Percentiles rank a stretch among this genome's conserved stretches.
These are phyloP conservation scores for Picocystis sp. DNA, from an alignment of 163 green algal genomes.

Conservation along the genomic window DNA sequence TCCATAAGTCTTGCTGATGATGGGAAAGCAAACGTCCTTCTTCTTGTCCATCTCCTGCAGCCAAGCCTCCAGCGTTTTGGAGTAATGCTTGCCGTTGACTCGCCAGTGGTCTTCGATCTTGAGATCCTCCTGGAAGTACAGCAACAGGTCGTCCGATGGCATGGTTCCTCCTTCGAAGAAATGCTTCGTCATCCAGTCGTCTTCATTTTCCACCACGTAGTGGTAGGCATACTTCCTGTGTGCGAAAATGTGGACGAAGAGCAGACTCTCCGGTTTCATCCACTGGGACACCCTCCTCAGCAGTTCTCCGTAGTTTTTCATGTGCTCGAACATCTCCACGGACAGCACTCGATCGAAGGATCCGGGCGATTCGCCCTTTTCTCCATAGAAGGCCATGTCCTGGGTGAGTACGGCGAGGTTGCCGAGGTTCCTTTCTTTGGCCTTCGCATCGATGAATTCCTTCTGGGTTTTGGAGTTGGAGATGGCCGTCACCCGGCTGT, in stretches of 20 bases:
- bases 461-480: slow-evolving; percentile 71
- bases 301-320: slow-evolving; percentile 64
- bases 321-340: slow-evolving; percentile 97
- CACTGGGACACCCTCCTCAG: slow-evolving; percentile 46
- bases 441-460: slow-evolving; percentile 48
- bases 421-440: slow-evolving; percentile 38
- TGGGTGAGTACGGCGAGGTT: slow-evolving; percentile 79
- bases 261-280: slow-evolving; percentile 50
- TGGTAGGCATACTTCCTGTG: slow-evolving; percentile 64
- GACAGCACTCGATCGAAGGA: slow-evolving; percentile 74
- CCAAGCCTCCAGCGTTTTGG: slow-evolving; percentile 58
- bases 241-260: slow-evolving; percentile 90
- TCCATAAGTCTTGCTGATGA: slow-evolving; percentile 64
- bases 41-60: slow-evolving; percentile 43
- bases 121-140: slow-evolving; percentile 63
- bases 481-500: slow-evolving; percentile 51
- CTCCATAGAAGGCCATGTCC: slow-evolving; percentile 62
- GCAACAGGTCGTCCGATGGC: slow-evolving; percentile 64
- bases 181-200: slow-evolving; percentile 86
- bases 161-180: slow-evolving; percentile 93
- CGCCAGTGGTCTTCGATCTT: slow-evolving; percentile 44
- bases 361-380: slow-evolving; percentile 7
- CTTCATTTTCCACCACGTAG: slow-evolving; percentile 54
- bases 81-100: slow-evolving; percentile 80
- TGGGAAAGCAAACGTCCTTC: slow-evolving; percentile 29